phyloP scores from a whole-genome alignment of 768 basidiomycete species.

The Neoboletus subvelutipes region DNA sequence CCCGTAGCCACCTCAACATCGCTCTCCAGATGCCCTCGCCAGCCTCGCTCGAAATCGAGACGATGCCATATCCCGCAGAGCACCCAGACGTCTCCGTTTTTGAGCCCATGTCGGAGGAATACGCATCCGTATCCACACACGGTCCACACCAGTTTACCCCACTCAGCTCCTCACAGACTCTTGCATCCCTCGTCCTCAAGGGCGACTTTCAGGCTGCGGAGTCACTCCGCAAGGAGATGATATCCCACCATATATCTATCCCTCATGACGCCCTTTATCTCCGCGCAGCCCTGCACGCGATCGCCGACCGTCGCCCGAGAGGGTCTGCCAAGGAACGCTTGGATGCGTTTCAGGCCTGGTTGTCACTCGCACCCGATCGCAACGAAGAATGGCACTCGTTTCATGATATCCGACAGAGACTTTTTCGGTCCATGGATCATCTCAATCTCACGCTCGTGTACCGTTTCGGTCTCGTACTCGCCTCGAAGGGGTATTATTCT shows the following conservation, averaged over 20 bases:
- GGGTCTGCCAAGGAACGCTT: conserved; percentile 18
- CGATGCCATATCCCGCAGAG: conserved; percentile 35
- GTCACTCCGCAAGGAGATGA: conserved; percentile 40
- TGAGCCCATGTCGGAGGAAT: conserved; percentile 37
- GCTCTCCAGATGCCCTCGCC: conserved; percentile 35
- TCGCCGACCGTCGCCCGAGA: conserved; percentile 22
- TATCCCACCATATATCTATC: conserved; percentile 38
- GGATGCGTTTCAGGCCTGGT: conserved; percentile 41
- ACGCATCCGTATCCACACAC: conserved; percentile 19
- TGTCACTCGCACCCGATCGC: conserved; percentile 41
- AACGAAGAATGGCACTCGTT: conserved; percentile 20
- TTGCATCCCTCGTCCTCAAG: conserved; percentile 23
- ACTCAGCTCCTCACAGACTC: conserved; percentile 24
- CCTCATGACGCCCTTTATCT: conserved; percentile 37
- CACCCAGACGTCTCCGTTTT: conserved; percentile 37
- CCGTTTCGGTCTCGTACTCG: conserved; percentile 44
- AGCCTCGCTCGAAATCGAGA: conserved; percentile 34
- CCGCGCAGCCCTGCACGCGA: conserved; percentile 35
- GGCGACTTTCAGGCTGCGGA: conserved; percentile 31
- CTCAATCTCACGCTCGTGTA: conserved; percentile 39
- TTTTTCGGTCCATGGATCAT: conserved; percentile 30
- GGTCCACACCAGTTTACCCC: conserved; percentile 17
- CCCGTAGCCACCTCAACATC: conserved; percentile 23
- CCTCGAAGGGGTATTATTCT: conserved; percentile 45
- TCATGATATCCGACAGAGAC: conserved; percentile 31